Conservation (phyloP, 169 alveolate species). For the Plasmodium blacklocki region DNA sequence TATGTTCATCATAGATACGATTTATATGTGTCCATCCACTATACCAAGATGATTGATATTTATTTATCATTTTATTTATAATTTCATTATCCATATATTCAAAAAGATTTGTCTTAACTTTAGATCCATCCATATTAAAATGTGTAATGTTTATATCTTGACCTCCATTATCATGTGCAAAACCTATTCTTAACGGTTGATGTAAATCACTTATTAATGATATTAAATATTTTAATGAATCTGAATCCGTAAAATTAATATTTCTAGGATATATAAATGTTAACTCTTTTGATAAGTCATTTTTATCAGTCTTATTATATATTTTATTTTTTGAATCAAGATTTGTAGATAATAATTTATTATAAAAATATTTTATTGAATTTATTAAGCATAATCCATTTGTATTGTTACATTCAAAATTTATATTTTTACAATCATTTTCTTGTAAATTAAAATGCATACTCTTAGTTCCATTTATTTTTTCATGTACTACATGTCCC, state of each 20-base stretch:
- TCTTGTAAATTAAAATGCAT: constrained; percentile 64
- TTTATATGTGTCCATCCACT: constrained; percentile 92
- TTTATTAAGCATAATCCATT: constrained; percentile 80
- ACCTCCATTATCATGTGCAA: constrained; percentile 76
- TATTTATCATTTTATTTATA: constrained; percentile 29
- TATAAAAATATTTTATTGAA: constrained; percentile 80
- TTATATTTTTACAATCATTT: constrained; percentile 63
- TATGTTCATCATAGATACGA: constrained; percentile 83
- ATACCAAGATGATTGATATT: constrained; percentile 86
- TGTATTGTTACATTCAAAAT: constrained; percentile 75
- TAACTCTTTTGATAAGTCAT: constrained; percentile 10
- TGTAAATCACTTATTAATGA: constrained; percentile 88
- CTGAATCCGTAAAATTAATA: constrained; percentile 86
- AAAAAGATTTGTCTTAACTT: constrained; percentile 22
- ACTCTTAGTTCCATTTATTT: constrained; percentile 27
- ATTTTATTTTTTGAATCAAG: constrained; percentile 35
- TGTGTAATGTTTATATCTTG: constrained; percentile 64
- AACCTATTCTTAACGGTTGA: constrained; percentile 86
- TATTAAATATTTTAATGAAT: constrained; percentile 85
- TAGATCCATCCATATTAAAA: background rate
- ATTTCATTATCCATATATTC: constrained; percentile 44
- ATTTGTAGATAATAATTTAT: constrained; percentile 21
- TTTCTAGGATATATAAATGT: constrained; percentile 82
- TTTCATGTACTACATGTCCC: constrained; percentile 78
- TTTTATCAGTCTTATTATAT: background rate